Evolutionary conservation across 2,329 filamentous ascomycete genomes (phyloP).

Genomic region (Tympanopsis confertula): DNA sequence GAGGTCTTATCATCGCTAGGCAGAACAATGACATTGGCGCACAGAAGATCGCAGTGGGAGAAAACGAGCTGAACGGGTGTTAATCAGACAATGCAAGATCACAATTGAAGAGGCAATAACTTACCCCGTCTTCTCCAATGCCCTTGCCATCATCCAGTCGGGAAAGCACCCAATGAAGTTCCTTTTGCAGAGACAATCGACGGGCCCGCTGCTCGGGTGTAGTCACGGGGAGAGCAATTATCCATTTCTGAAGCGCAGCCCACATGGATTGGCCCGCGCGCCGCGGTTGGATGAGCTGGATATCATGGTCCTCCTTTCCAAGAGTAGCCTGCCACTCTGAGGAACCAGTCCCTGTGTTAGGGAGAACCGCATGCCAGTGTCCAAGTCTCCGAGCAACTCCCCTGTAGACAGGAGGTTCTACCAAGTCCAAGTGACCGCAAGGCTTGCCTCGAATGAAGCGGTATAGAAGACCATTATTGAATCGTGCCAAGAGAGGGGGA

Average conservation of each 20-base stretch:
- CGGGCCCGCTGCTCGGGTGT: constrained; percentile 60
- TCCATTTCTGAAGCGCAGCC: constrained; percentile 95
- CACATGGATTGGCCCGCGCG: constrained; percentile 78
- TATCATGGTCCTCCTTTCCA: constrained; percentile 15
- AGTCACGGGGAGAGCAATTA: constrained; percentile 65
- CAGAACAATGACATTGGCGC: constrained; percentile 86
- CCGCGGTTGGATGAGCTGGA: constrained; percentile 43
- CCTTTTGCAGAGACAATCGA: constrained; percentile 58
- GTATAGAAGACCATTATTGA: constrained; percentile 93
- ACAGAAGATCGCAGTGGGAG: constrained; percentile 89
- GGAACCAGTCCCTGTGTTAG: constrained; percentile 30
- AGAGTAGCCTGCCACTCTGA: no score
- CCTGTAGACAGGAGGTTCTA: constrained; percentile 62
- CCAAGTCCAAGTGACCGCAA: constrained; percentile 70
- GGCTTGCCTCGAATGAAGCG: constrained; percentile 74
- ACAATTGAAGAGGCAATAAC: constrained; percentile 14
- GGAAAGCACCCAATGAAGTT: constrained; percentile 58
- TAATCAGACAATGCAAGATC: not conserved
- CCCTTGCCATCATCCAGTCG: constrained; percentile 68
- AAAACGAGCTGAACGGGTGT: constrained; percentile 59
- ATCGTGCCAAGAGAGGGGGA: constrained; percentile 77
- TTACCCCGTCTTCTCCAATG: constrained; percentile 63
- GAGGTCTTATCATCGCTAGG: constrained; percentile 22
- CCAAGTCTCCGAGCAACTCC: constrained; percentile 76
- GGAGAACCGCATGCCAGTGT: constrained; percentile 78